Evolutionary conservation across 306 rosid species (phyloP), one percentile per base, ranked within the genome.

Genomic region (Casuarina equisetifolia): DNA sequence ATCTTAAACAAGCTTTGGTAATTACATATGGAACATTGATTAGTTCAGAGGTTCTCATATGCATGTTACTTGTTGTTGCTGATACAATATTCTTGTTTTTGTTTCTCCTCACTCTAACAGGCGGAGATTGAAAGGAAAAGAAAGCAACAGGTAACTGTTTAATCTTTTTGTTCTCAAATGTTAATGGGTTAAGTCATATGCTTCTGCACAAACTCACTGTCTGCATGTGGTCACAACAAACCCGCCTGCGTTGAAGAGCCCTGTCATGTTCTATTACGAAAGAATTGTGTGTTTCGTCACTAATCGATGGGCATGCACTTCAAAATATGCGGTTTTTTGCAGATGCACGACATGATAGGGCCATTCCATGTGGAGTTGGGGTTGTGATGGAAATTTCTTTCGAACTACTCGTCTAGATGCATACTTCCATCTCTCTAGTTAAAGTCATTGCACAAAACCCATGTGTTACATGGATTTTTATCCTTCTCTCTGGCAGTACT

Each of bases 1-100:
- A 88, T 63, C 95, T 94, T 17, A 92, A 88, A 79, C 93, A 89
- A 39, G 87, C 93, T 17, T 81, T 94, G 97, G 98, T 94, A 88
- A 76, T 55, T 25, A 80, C 76, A 80, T 4, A 13, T 42, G 5
- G 46, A 64, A 70, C 59, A 16, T 67, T 81, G 2, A 51, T 69
- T 70, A 4, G 74, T 70, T 48, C 11, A 70, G 40, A 57, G 19
- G 40, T 40, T 69, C 10, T 52, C 11, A 19, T n/a, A 7, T 36
- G 25, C 19, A 35, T 52, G 19, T 12, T 13, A 32, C 46, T 55
- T 20, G 66, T 44, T 15, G 43, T 72, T 82, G 46, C 74, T 70
- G 7, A 58, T 59, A 61, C 61, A 25, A 69, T 25, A 25, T 25
- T 43, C 48, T 81, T 46, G 2, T 72, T 57, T 74, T 49, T 48